A percentile compares a stretch with the other conserved stretches of the same genome.
Evolutionary conservation across 2,329 filamentous ascomycete genomes (phyloP).

Genomic region (Fusarium anguioides): DNA sequence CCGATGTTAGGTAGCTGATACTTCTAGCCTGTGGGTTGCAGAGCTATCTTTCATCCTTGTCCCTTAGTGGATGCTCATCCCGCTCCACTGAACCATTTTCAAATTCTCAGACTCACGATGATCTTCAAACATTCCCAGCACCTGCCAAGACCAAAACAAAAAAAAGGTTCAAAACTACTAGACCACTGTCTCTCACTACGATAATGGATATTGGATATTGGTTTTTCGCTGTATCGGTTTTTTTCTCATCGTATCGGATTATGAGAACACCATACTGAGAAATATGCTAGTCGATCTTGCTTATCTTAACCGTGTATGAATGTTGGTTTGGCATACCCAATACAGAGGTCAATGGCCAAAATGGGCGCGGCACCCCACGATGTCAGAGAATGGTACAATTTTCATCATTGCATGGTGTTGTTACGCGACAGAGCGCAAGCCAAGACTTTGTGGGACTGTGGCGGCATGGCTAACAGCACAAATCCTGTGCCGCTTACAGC

Average conservation of each 20-base stretch:
- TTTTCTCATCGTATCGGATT: constrained; percentile 17
- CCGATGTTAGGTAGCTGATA: constrained; percentile 34
- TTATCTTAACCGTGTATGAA: not conserved
- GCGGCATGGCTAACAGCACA: constrained; percentile 38
- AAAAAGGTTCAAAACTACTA: constrained; percentile 10
- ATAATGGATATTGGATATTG: constrained; percentile 9
- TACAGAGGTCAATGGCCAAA: constrained; percentile 1
- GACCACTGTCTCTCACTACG: constrained; percentile 20
- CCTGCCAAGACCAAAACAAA: constrained; percentile 40
- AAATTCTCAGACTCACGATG: constrained; percentile 39
- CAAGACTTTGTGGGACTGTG: constrained; percentile 32
- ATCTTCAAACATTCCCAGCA: constrained; percentile 38
- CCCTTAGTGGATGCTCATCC: constrained; percentile 37
- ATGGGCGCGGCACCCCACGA: constrained; percentile 16
- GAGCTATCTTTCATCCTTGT: constrained; percentile 32
- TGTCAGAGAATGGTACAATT: constrained; percentile 26
- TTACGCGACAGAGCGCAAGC: constrained; percentile 21
- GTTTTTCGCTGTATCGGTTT: constrained; percentile 7
- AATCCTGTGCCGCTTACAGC: constrained; percentile 16
- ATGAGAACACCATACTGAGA: constrained; percentile 9
- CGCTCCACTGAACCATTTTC: constrained; percentile 41
- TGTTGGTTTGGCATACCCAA: not conserved
- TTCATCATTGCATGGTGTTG: constrained; percentile 34
- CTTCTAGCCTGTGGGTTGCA: constrained; percentile 24
- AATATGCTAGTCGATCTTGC: constrained; percentile 5